Conservation (phyloP, 1,139 yeast species). For the Protomyces lactucae-debilis region DNA sequence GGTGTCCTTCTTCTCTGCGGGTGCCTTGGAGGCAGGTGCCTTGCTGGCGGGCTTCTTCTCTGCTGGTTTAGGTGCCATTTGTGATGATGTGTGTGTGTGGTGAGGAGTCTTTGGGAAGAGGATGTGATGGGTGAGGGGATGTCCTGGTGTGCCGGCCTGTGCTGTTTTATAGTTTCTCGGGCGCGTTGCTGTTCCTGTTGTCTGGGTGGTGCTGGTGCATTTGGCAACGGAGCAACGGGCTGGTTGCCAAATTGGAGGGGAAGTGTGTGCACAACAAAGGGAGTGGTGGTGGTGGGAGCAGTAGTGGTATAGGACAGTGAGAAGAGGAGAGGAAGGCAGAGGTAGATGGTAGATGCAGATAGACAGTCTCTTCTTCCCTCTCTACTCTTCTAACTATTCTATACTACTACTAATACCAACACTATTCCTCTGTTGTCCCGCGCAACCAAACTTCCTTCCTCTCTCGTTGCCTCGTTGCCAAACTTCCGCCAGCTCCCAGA, state of each 20-base stretch:
- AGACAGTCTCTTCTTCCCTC: not conserved
- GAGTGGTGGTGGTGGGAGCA: not conserved
- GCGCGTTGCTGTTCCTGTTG: not conserved
- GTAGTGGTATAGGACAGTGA: not conserved
- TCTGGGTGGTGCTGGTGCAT: not conserved
- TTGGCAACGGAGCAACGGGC: not conserved
- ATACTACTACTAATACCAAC: too few relatives aligned
- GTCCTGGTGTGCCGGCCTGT: not conserved
- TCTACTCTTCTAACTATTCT: too few relatives aligned
- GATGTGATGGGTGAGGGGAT: not conserved
- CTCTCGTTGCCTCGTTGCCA: not conserved
- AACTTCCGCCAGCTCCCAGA: not conserved
- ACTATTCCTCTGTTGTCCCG: not conserved
- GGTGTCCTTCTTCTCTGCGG: conserved; percentile 88
- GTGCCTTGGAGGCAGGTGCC: conserved; percentile 60
- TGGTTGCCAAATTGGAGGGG: not conserved
- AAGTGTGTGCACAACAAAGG: not conserved
- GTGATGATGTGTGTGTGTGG: conserved; percentile 33
- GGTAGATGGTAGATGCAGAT: not conserved
- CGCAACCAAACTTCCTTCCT: not conserved
- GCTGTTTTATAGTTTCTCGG: not conserved
- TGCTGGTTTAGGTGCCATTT: conserved; percentile 70
- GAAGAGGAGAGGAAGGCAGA: too few relatives aligned
- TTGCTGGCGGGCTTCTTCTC: conserved; percentile 60
- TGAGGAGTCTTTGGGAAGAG: not conserved